A percentile compares a stretch with the other conserved stretches of the same genome.
These are phyloP conservation scores for Tuber brumale DNA, from an alignment of 495 filamentous ascomycete species.

Conservation along the genomic window DNA sequence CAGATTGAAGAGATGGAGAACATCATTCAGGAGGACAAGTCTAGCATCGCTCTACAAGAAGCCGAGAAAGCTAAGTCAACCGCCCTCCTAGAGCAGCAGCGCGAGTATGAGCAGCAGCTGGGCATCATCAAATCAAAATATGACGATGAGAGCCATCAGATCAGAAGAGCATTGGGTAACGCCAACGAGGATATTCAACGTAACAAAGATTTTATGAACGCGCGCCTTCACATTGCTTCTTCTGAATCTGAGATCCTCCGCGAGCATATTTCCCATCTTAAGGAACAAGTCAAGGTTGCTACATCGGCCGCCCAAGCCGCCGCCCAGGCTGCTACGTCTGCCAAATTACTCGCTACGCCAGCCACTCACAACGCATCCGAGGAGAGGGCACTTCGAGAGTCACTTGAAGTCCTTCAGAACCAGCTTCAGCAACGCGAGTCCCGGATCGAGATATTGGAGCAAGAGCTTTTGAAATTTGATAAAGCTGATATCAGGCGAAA, in stretches of 20 bases:
- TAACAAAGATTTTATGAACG: slow-evolving; percentile 58
- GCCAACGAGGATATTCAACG: slow-evolving; percentile 65
- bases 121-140: slow-evolving; percentile 47
- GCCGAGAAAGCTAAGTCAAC: slow-evolving; percentile 55
- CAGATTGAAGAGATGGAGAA: slow-evolving; percentile 65
- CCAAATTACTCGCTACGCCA: slow-evolving; percentile 48
- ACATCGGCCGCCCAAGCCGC: slow-evolving; percentile 85
- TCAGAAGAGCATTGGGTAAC: slow-evolving; percentile 66
- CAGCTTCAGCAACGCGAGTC: slow-evolving; percentile 90
- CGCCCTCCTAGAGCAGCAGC: slow-evolving; percentile 60
- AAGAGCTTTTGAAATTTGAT: slow-evolving; percentile 58
- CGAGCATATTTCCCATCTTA: slow-evolving; percentile 71
- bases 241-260: slow-evolving; percentile 73
- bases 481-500: slow-evolving; percentile 61
- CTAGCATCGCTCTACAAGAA: slow-evolving; percentile 74
- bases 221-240: slow-evolving; percentile 67
- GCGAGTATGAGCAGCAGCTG: slow-evolving; percentile 65
- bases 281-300: slow-evolving; percentile 84
- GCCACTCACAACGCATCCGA: slow-evolving; percentile 57
- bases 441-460: slow-evolving; percentile 78
- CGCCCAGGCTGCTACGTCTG: slow-evolving; percentile 68
- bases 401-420: slow-evolving; percentile 90
- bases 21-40: slow-evolving; percentile 62
- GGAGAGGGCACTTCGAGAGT: slow-evolving; percentile 89
- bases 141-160: slow-evolving; percentile 58